Evolutionary conservation across 2,329 filamentous ascomycete species (phyloP), one percentile per base, ranked within the genome.

Genomic region (Penicillium expansum): DNA sequence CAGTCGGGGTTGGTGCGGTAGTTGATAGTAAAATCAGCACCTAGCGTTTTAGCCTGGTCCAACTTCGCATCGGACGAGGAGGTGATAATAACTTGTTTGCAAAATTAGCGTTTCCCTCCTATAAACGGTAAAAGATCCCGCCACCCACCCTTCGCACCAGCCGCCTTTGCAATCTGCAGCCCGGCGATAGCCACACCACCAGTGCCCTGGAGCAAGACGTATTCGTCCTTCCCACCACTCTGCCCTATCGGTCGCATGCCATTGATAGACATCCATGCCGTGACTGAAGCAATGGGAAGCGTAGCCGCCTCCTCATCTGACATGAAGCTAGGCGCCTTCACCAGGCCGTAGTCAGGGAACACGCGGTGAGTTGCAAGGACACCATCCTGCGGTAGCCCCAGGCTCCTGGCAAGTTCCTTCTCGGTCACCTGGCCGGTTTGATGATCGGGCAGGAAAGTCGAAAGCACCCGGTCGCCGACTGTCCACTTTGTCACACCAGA

Each of bases 381-480:
- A 1, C 80, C 80, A 0, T 76, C 76, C 0, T 84, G 74, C 0
- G 86, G 87, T 3, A 85, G 75, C 4, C 88, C 87, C 13, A 89
- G 74, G 0, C 86, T 85, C 4, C 77, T 79, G 0, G 73, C 74
- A 70, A 89, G 77, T 62, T 86, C 78, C 18, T 77, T 74, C 50
- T 80, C 80, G 24, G 77, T 77, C 57, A 88, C 76, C 67, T 86
- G 83, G n/a, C 86, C 86, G 4, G 78, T 80, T 51, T 85, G 73
- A 65, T 81, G 78, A n/a, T 75, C 76, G 29, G 77, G 77, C 30
- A 67, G 60, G 72, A 89, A 90, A 50, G 83, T 88, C 20, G 82
- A 82, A 54, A 88, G 79, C 38, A 91, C 87, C n/a, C 86, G 83
- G 56, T 88, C 83, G 56, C 87, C 86, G 16, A 76, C 72, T 52